Evolutionary conservation across 495 filamentous ascomycete genomes (phyloP).

Genomic region (Aspergillus taichungensis): DNA sequence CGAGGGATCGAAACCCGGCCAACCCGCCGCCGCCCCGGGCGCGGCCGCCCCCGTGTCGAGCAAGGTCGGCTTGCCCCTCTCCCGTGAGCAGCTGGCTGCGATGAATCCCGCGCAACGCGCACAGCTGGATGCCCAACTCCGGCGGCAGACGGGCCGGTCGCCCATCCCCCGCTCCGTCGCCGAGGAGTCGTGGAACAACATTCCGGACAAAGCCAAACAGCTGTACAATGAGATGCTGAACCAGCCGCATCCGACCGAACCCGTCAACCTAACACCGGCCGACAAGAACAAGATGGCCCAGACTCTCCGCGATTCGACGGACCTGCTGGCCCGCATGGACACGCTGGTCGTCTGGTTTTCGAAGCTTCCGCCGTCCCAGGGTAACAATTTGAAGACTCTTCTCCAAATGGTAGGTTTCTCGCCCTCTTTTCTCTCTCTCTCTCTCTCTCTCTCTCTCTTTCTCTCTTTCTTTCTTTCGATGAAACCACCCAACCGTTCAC

Average conservation of each 20-base stretch:
- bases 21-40: conserved; percentile 19
- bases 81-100: conserved; percentile 43
- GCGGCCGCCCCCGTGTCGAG: conserved; percentile 21
- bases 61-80: conserved; percentile 29
- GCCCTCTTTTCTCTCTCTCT: neutral
- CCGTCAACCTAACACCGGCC: conserved; percentile 29
- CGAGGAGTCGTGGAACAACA: conserved; percentile 32
- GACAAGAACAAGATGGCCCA: conserved; percentile 40
- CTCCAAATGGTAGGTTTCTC: conserved; percentile 31
- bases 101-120: conserved; percentile 43
- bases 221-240: conserved; percentile 32
- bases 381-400: conserved; percentile 34
- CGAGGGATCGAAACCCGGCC: conserved; percentile 39
- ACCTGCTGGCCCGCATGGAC: conserved; percentile 34
- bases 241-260: conserved; percentile 20
- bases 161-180: conserved; percentile 22
- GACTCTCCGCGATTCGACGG: conserved; percentile 32
- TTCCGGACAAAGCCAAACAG: conserved; percentile 30
- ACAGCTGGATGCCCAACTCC: conserved; percentile 30
- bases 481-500: conserved; percentile 5
- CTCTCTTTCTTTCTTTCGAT: neutral
- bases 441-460: neutral
- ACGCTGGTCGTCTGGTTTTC: conserved; percentile 31
- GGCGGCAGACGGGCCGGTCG: conserved; percentile 24
- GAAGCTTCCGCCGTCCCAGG: conserved; percentile 28